Evolutionary conservation across 1,139 yeast species (phyloP), one percentile per base, ranked within the genome.

Genomic region (Saccharomyces pastorianus): DNA sequence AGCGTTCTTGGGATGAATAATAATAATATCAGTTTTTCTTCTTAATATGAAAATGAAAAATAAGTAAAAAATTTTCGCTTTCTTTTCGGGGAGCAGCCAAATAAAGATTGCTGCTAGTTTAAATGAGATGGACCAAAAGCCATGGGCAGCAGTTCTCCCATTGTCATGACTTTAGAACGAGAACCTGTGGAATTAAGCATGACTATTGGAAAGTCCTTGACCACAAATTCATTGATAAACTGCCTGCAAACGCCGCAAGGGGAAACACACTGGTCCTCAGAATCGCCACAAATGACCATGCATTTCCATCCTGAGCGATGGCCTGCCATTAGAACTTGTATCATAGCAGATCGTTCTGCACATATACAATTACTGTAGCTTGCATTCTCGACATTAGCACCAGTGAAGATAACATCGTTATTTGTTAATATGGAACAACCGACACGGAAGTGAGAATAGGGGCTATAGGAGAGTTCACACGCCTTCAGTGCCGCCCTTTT

Each of bases 171-270:
- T 51, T 76, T 65, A 57, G 68, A 73, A 51, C 72, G 66, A 17
- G 73, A 63, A 0, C 85, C 88, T 50, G 75, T 76, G 1, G 66
- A 69, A 52, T 79, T 77, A 62, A 81, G 83, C 90, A 88, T 83
- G 61, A 77, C 78, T 1, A 88, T 69, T 0, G 84, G 83, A 25
- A 81, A 66, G 2, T 76, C 70, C 2, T 32, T 14, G 14, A 67
- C 31, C 4, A 61, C 79, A 69, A 89, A 90, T 68, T 90, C 97
- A 32, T 96, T 75, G 42, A 90, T 82, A 57, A 87, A 80, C 68
- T 93, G 99, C 55, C 99, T 77, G 65, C 99, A 93, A 48, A 93
- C 85, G 2, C 99, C 99, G 69, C 99, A 93, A 0, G 99, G 99
- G 8, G 91, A 77, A 17, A 88, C 83, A 27, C 84, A 77, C 11